Base-by-base conservation (phyloP, 1,139 yeast genomes). In the Geotrichum macrosporum region DNA sequence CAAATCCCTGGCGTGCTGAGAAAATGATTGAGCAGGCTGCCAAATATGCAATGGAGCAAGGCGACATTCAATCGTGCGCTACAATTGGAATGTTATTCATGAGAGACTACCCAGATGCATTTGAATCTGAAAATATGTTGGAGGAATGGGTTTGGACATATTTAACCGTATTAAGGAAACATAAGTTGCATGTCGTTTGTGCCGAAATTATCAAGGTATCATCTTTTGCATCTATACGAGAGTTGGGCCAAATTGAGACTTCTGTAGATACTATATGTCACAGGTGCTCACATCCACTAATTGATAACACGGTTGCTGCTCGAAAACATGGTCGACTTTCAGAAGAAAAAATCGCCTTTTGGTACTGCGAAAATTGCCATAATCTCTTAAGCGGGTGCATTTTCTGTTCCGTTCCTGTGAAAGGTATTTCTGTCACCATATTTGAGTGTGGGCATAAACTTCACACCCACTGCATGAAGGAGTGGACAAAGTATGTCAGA, bases 401-500 rank as follows among this genome's bases (percentile, higher is more conserved):
- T n/a, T 77, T 83, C 53, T 92, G 97, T 62, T 74, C 81, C 52
- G 82, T 78, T 58, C 92, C 95, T 2, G 73, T 89, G 56, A 77
- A 76, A 57, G 94, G 95, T 0, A 69, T 84, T 46, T 75, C 81
- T 9, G 77, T 84, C 20, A 78, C 78, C n/a, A 69, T 81, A 19
- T 66, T 85, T 46, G 75, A 71, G 39, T 92, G 97, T 69, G 96
- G 96, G 0, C 97, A 92, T 64, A 74, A 81, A 47, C 89, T 94
- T 1, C 98, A 92, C 64, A 80, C 79, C 59, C 80, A 79, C 3
- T 92, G 98, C 67, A 71, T 88, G 59, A 72, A 74, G 51, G 75
- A 76, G 41, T 89, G 97, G 97, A 80, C 84, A 59, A 39, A 35
- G 22, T n/a, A 12, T n/a, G 13, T 21, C 8, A 26, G 22, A 20